These are phyloP conservation scores for Lachancea meyersii DNA, from an alignment of 805 yeast genomes.

Conservation along the genomic window DNA sequence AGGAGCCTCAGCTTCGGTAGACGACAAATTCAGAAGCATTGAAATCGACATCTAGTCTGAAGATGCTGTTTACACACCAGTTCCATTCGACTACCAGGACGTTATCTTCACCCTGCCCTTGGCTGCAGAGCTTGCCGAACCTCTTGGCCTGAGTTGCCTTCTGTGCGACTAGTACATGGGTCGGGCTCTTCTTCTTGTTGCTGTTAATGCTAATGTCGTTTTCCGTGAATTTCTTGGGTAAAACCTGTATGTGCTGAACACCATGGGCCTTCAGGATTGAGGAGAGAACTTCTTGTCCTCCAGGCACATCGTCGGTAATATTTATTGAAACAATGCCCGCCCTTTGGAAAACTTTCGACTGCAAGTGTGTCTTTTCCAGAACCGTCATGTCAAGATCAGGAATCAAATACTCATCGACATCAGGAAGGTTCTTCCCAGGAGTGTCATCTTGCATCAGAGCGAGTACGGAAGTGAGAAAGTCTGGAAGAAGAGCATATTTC, in stretches of 20 bases:
- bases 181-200: slow-evolving; percentile 10
- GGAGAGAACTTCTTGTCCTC: slow-evolving; percentile 23
- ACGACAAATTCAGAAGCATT: slow-evolving; percentile 9
- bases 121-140: slow-evolving; percentile 15
- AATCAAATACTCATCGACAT: slow-evolving; percentile 29
- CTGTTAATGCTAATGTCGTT: slow-evolving; percentile 16
- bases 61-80: slow-evolving; percentile 29
- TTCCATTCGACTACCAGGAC: slow-evolving; percentile 31
- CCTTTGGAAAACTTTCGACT: slow-evolving; percentile 25
- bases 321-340: slow-evolving; percentile 19
- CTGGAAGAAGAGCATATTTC: slow-evolving; percentile 48
- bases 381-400: slow-evolving; percentile 30
- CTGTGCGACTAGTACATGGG: slow-evolving; percentile 25
- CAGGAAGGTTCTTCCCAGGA: slow-evolving; percentile 18
- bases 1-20: neutral
- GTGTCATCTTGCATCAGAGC: slow-evolving; percentile 22
- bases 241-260: slow-evolving; percentile 16
- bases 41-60: slow-evolving; percentile 19
- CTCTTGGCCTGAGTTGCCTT: slow-evolving; percentile 28
- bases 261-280: slow-evolving; percentile 28
- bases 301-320: slow-evolving; percentile 24
- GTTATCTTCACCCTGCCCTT: slow-evolving; percentile 6
- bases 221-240: slow-evolving; percentile 17
- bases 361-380: slow-evolving; percentile 13
- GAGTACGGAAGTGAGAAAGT: slow-evolving; percentile 44